Conservation (phyloP, 441 rosid genomes). For the Croton setiger region DNA sequence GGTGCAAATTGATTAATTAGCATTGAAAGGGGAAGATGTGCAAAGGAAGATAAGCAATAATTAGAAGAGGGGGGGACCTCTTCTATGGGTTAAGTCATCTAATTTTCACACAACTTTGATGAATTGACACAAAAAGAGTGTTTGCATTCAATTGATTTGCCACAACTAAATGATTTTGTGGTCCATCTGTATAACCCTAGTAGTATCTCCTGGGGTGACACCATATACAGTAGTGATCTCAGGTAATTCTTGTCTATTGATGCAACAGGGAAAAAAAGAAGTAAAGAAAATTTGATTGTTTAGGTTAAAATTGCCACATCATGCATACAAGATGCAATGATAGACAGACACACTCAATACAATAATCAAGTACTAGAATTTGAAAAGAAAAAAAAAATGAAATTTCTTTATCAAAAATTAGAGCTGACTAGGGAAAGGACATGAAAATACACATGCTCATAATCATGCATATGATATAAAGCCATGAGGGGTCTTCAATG, state of each 20-base stretch:
- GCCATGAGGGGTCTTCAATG: background rate
- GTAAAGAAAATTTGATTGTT: background rate
- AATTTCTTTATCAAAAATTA: background rate
- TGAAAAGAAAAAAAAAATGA: background rate
- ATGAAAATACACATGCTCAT: background rate
- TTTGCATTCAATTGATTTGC: slow-evolving; percentile 10
- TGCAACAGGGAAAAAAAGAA: background rate
- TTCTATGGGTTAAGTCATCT: slow-evolving; percentile 16
- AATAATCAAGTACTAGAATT: background rate
- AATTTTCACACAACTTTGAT: slow-evolving; percentile 28
- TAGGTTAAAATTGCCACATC: background rate
- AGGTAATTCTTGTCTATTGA: no score
- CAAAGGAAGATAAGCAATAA: slow-evolving; percentile 18
- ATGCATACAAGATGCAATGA: background rate
- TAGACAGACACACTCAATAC: background rate
- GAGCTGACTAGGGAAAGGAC: background rate
- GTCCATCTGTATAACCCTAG: slow-evolving; percentile 15
- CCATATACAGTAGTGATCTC: background rate
- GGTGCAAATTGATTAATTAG: slow-evolving; percentile 27
- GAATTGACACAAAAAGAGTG: slow-evolving; percentile 9
- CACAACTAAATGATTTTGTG: slow-evolving; percentile 16
- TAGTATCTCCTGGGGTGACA: slow-evolving; percentile 13
- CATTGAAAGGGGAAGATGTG: slow-evolving; percentile 19
- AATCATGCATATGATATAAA: background rate
- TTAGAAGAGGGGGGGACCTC: slow-evolving; percentile 30